Conservation (phyloP, 192 early-diverging fungal genomes). For the Piromyces sp. region DNA sequence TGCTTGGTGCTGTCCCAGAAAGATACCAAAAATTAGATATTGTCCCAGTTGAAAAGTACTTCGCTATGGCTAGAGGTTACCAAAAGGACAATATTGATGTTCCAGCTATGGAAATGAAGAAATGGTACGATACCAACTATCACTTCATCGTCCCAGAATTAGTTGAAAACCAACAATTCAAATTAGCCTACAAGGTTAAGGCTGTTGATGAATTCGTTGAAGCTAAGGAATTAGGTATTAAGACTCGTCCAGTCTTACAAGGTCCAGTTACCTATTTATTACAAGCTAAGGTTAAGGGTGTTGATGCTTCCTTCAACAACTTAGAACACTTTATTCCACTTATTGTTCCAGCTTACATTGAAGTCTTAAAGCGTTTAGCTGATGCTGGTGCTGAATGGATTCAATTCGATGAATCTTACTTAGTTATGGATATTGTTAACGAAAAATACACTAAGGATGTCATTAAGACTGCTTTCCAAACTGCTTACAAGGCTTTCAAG, state of each 20-base stretch:
- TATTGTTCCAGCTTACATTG: slow-evolving; percentile 65
- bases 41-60: slow-evolving; percentile 59
- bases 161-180: slow-evolving; percentile 52
- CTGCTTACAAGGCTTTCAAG: slow-evolving; percentile 45
- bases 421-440: slow-evolving; percentile 40
- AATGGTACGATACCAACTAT: slow-evolving; percentile 99
- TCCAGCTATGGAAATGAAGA: slow-evolving; percentile 95
- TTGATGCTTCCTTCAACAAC: slow-evolving; percentile 41
- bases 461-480: slow-evolving; percentile 28
- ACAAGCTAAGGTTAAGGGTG: slow-evolving; percentile 66
- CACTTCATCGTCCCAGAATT: slow-evolving; percentile 80
- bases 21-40: slow-evolving; percentile 32
- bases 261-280: slow-evolving; percentile 81
- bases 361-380: slow-evolving; percentile 55
- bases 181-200: slow-evolving; percentile 40
- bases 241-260: slow-evolving; percentile 79
- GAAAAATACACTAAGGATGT: neutral
- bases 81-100: slow-evolving; percentile 71
- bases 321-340: slow-evolving; percentile 47
- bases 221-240: slow-evolving; percentile 78
- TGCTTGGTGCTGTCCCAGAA: slow-evolving; percentile 42
- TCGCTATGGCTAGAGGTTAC: slow-evolving; percentile 92
- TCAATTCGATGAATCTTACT: slow-evolving; percentile 71
- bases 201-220: slow-evolving; percentile 72
- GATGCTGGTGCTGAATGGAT: slow-evolving; percentile 63